These are phyloP conservation scores for Cenchrus fungigraminus DNA, from an alignment of 176 grass and related monocot species.

Conservation along the genomic window DNA sequence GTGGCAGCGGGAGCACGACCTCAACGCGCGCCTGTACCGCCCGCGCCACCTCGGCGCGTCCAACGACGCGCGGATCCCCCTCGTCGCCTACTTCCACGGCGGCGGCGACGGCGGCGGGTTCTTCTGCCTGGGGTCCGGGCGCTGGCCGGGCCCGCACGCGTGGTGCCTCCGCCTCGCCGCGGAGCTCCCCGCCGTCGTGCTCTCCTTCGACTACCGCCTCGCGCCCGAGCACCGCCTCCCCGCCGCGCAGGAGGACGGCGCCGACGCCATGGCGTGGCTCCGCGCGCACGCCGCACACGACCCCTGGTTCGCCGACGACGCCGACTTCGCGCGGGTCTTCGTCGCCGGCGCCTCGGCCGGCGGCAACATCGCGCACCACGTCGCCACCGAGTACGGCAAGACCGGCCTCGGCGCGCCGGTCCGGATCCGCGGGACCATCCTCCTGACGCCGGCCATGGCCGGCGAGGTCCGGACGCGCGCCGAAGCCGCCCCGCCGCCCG, in stretches of 20 bases:
- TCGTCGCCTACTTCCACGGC: slow-evolving; percentile 61
- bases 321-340: slow-evolving; percentile 57
- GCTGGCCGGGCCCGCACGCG: slow-evolving; percentile 36
- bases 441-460: slow-evolving; percentile 45
- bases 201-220: slow-evolving; percentile 61
- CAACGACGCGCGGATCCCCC: slow-evolving; percentile 34
- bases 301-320: slow-evolving; percentile 52
- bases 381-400: slow-evolving; percentile 31
- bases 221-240: slow-evolving; percentile 59
- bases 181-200: slow-evolving; percentile 38
- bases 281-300: slow-evolving; percentile 6
- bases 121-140: slow-evolving; percentile 53
- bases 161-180: slow-evolving; percentile 52
- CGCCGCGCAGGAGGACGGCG: slow-evolving; percentile 46
- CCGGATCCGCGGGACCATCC: slow-evolving; percentile 41
- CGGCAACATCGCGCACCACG: slow-evolving; percentile 61
- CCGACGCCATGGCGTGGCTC: slow-evolving; percentile 45
- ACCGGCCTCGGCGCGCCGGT: background rate
- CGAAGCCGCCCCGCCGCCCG: slow-evolving; percentile 31
- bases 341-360: slow-evolving; percentile 59
- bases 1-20: slow-evolving; percentile 19
- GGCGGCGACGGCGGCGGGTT: slow-evolving; percentile 28
- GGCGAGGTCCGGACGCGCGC: slow-evolving; percentile 38
- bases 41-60: background rate
- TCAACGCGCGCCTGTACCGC: slow-evolving; percentile 42